Evolutionary conservation across 306 rosid species (phyloP), one percentile per base, ranked within the genome.

Genomic region (Prunus kanzakura): DNA sequence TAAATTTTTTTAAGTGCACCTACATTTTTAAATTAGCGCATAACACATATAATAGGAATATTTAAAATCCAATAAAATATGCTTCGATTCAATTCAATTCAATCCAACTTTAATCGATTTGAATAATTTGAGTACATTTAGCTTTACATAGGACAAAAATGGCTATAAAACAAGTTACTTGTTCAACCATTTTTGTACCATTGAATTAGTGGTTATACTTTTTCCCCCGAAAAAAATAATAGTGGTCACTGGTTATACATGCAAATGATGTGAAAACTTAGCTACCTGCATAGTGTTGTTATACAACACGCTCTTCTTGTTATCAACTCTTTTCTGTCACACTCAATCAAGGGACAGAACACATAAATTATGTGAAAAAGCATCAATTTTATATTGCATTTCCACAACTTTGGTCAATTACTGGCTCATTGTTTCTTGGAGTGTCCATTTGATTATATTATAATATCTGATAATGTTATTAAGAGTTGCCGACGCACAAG

Each of bases 221-320:
- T 2, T 0, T 1, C 0, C 8, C 41, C 0, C 0, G 0, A 49
- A 2, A 49, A 49, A 3, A 49, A 11, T 3, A 49, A 12, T 13
- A 32, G 38, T 4, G 38, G 38, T 32, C 7, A 32, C 38, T 32
- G 52, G 57, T 52, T 15, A 16, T 49, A 18, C 57, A 52, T 52
- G 15, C 57, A 52, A 52, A 16, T 52, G 45, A 63, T 8, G 67
- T 63, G 38, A 63, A 63, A 62, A 63, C 45, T 30, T 12, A 61
- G 62, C 62, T 4, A 56, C 14, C 35, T 15, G 18, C 27, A 7
- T 35, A 63, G 13, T 25, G 9, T 15, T 25, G 11, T 15, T 32
- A 63, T 63, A 30, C 43, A 30, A 6, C 19, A 30, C 20, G 45
- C 38, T 20, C 20, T 63, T 30, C 45, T 29, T 30, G 67, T 29